Evolutionary conservation across 1,284 basidiomycete genomes (phyloP).

Genomic region (Tylopilus orsonianus): DNA sequence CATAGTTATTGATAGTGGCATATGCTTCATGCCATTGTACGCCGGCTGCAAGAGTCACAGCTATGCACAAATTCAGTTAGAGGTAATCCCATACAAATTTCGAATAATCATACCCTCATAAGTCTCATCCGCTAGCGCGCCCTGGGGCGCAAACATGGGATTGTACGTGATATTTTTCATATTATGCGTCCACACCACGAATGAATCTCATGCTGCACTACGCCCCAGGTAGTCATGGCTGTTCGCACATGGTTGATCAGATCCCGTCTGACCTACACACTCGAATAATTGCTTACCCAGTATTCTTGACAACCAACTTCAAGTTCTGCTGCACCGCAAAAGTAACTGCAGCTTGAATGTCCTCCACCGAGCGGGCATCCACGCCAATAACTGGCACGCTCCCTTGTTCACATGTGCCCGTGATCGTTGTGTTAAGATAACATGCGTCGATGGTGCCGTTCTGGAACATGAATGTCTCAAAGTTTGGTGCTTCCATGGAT

Average conservation of each 20-base stretch:
- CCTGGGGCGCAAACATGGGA: constrained; percentile 33
- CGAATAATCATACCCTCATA: constrained; percentile 10
- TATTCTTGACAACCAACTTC: constrained; percentile 49
- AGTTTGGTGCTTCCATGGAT: constrained; percentile 41
- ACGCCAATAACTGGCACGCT: constrained; percentile 21
- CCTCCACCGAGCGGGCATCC: constrained; percentile 33
- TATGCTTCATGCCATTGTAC: constrained; percentile 48
- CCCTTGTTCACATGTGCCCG: constrained; percentile 13
- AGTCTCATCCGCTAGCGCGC: constrained; percentile 22
- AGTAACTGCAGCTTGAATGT: constrained; percentile 38
- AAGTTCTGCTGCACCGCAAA: constrained; percentile 39
- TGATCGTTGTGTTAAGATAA: constrained; percentile 16
- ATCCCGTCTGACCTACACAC: not conserved
- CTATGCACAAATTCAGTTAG: constrained; percentile 14
- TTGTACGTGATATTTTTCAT: constrained; percentile 37
- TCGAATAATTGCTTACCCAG: constrained; percentile 35
- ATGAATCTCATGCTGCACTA: constrained; percentile 36
- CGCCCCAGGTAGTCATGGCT: constrained; percentile 42
- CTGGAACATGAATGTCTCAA: constrained; percentile 38
- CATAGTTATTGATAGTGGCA: constrained; percentile 35
- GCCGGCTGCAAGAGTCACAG: constrained; percentile 44
- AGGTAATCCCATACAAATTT: not conserved
- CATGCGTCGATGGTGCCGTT: constrained; percentile 42
- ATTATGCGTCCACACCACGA: constrained; percentile 43
- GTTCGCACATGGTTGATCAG: not conserved